phyloP scores from a whole-genome alignment of 1,284 basidiomycete species.

The Vanrija pseudolonga region DNA sequence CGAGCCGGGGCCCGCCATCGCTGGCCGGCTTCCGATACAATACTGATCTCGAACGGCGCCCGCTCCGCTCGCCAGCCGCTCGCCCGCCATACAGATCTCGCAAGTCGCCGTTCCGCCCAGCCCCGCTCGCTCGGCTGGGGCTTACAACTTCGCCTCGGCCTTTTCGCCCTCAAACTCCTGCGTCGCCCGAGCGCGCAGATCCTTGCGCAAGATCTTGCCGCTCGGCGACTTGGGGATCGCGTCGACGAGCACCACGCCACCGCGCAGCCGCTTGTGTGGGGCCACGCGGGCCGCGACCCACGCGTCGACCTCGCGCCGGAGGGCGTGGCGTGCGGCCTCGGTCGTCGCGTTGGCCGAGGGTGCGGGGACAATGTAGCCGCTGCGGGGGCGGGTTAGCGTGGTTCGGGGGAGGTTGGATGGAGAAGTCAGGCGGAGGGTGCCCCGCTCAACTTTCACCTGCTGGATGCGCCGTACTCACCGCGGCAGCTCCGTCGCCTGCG shows the following conservation, averaged over 20 bases:
- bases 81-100: too few species aligned
- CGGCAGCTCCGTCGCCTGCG: conserved; percentile 56
- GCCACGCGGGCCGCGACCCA: conserved; percentile 61
- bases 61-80: too few species aligned
- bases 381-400: too few species aligned
- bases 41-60: too few species aligned
- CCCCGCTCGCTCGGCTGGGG: neutral
- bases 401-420: too few species aligned
- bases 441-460: too few species aligned
- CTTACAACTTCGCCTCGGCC: conserved; percentile 8
- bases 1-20: too few species aligned
- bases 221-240: conserved; percentile 50
- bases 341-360: too few species aligned
- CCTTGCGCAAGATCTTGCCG: conserved; percentile 40
- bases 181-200: conserved; percentile 26
- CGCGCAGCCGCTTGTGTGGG: conserved; percentile 50
- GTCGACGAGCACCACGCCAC: conserved; percentile 50
- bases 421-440: too few species aligned
- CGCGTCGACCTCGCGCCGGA: conserved; percentile 50
- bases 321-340: conserved; percentile 51
- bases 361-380: too few species aligned
- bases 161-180: conserved; percentile 18
- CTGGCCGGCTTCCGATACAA: too few species aligned
- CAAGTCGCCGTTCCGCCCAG: too few species aligned
- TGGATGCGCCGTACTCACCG: neutral